phyloP scores from a whole-genome alignment of 495 filamentous ascomycete genomes.

The Penicillium paxilli region DNA sequence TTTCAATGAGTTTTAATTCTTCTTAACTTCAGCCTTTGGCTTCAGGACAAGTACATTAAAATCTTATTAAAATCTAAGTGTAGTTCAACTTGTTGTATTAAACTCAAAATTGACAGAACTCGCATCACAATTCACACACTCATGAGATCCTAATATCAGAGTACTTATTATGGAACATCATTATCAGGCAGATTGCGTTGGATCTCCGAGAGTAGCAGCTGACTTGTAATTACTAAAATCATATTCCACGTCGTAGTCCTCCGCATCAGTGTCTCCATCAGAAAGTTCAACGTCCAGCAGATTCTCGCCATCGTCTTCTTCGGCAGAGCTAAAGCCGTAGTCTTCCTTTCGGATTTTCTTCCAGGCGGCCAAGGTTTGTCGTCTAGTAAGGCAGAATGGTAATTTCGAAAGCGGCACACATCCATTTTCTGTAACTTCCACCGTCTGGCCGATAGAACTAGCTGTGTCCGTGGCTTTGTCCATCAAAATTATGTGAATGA shows the following conservation, averaged over 20 bases:
- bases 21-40: too few relatives aligned
- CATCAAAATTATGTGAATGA: constrained; percentile 29
- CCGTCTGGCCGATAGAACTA: constrained; percentile 24
- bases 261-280: constrained; percentile 21
- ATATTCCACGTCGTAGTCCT: constrained; percentile 27
- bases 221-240: constrained; percentile 18
- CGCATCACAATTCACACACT: too few relatives aligned
- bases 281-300: constrained; percentile 21
- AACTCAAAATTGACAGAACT: too few relatives aligned
- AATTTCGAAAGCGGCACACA: constrained; percentile 24
- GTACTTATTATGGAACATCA: not conserved
- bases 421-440: constrained; percentile 22
- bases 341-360: constrained; percentile 27
- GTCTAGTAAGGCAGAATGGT: constrained; percentile 22
- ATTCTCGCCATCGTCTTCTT: constrained; percentile 23
- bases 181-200: constrained; percentile 14
- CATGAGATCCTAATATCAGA: too few relatives aligned
- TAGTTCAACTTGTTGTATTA: too few relatives aligned
- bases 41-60: too few relatives aligned
- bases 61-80: too few relatives aligned
- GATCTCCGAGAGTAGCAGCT: constrained; percentile 19
- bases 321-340: constrained; percentile 19
- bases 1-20: too few relatives aligned
- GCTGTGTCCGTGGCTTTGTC: constrained; percentile 28
- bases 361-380: constrained; percentile 24